Base-by-base conservation (phyloP, 306 rosid genomes). In the Morella rubra region DNA sequence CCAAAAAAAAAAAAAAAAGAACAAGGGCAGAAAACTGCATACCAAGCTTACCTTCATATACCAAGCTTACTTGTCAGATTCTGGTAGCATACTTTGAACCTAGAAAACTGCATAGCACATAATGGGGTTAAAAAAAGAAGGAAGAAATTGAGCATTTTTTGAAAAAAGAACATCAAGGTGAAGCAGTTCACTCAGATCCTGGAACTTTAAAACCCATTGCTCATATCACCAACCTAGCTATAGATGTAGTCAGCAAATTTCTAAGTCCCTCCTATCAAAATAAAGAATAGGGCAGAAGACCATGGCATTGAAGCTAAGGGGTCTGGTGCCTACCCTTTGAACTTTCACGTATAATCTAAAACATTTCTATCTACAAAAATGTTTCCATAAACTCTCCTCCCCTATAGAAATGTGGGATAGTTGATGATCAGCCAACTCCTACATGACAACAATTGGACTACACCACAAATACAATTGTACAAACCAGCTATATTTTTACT, bases 161-260 rank as follows among this genome's bases (percentile, higher is more conserved):
- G n/a, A n/a, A n/a, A n/a, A n/a, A n/a, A n/a, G n/a, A n/a, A n/a
- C n/a, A n/a, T n/a, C n/a, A 66, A 65, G 24, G 6, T 16, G 13
- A 16, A 64, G 16, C 40, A 20, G 15, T 65, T 8, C 18, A 41
- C n/a, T n/a, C n/a, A n/a, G n/a, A n/a, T n/a, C n/a, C n/a, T n/a
- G n/a, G n/a, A n/a, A n/a, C n/a, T n/a, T n/a, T n/a, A n/a, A 40
- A 64, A 40, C 6, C 6, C 49, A 37, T 8, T 37, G 70, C 22
- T 65, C 49, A 41, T 8, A 8, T 65, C 41, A 42, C 70, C 70
- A 65, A 18, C 37, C 47, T 40, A 16, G 70, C 24, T 16, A 18
- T 42, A 65, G 7, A 65, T 18, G 49, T 65, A 65, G 41, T 18
- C 22, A 42, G 61, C 61, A 51, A 76, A 53, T 58, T 62, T n/a